These are phyloP conservation scores for Ascochyta rabiei DNA, from an alignment of 2,329 filamentous ascomycete species.

Conservation along the genomic window DNA sequence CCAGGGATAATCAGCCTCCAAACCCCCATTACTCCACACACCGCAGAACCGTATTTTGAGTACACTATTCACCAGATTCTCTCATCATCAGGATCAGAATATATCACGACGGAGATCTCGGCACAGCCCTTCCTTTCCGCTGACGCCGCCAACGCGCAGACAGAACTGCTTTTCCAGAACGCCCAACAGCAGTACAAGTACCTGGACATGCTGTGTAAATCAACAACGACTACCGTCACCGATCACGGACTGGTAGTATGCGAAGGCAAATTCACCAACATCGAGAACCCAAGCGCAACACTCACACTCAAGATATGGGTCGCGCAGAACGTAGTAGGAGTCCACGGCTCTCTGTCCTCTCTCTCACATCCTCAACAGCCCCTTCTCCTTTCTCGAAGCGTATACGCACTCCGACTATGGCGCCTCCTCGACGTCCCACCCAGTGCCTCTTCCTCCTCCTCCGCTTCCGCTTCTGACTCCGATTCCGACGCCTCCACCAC, in stretches of 20 bases:
- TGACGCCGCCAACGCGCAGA: conserved; percentile 26
- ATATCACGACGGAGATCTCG: conserved; percentile 5
- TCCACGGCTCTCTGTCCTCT: conserved; percentile 5
- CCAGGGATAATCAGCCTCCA: neutral
- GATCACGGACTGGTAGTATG: conserved; percentile 18
- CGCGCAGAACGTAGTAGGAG: conserved; percentile 19
- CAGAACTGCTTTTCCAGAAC: conserved; percentile 16
- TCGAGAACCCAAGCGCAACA: conserved; percentile 18
- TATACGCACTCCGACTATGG: conserved; percentile 32
- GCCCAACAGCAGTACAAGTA: conserved; percentile 7
- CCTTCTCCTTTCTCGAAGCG: conserved; percentile 21
- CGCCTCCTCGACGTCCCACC: conserved; percentile 13
- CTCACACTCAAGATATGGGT: conserved; percentile 28
- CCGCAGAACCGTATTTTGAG: conserved; percentile 32
- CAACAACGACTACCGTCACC: conserved; percentile 11
- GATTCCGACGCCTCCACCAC: neutral
- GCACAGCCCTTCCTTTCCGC: conserved; percentile 17
- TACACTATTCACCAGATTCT: conserved; percentile 30
- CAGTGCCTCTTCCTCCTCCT: too few relatives aligned
- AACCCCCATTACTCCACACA: neutral
- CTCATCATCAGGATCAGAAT: neutral
- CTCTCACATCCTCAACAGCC: neutral
- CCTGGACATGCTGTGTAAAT: conserved; percentile 8
- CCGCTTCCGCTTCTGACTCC: neutral
- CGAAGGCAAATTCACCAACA: conserved; percentile 10